Conservation (phyloP, 208 protist species). For the Trichomonas gallinae region DNA sequence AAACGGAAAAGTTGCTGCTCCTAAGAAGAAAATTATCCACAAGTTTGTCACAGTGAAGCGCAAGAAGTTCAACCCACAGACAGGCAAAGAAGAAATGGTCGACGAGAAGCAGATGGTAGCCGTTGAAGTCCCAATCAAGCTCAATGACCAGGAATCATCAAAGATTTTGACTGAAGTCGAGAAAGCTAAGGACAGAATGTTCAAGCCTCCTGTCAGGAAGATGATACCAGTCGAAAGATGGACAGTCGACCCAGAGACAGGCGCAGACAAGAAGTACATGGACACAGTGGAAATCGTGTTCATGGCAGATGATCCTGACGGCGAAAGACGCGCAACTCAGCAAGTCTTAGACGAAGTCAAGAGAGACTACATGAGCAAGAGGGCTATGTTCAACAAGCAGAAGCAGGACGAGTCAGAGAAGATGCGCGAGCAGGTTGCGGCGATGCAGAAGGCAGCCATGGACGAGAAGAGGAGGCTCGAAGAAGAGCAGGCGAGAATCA, state of each 20-base stretch:
- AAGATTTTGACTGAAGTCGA: not conserved
- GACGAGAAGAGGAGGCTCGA: not conserved
- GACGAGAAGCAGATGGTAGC: not conserved
- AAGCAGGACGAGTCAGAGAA: not conserved
- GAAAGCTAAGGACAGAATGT: not conserved
- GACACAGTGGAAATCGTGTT: not conserved
- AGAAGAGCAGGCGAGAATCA: not conserved
- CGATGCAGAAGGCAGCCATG: not conserved
- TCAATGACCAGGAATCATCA: not conserved
- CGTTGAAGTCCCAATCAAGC: not conserved
- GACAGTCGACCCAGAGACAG: not conserved
- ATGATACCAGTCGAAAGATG: not conserved
- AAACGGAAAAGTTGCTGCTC: not conserved
- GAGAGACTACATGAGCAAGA: not conserved
- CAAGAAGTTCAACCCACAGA: not conserved
- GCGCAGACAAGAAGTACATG: not conserved
- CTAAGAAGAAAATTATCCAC: not conserved
- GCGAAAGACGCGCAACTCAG: not conserved
- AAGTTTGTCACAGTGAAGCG: not conserved
- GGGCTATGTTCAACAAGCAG: not conserved
- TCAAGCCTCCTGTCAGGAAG: not conserved
- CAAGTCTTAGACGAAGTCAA: not conserved
- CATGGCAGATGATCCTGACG: not conserved
- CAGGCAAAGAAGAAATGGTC: not conserved
- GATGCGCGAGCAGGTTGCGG: not conserved